Base-by-base conservation (phyloP, 371 early-diverging fungal species). In the Dinochytrium kinnereticum region DNA sequence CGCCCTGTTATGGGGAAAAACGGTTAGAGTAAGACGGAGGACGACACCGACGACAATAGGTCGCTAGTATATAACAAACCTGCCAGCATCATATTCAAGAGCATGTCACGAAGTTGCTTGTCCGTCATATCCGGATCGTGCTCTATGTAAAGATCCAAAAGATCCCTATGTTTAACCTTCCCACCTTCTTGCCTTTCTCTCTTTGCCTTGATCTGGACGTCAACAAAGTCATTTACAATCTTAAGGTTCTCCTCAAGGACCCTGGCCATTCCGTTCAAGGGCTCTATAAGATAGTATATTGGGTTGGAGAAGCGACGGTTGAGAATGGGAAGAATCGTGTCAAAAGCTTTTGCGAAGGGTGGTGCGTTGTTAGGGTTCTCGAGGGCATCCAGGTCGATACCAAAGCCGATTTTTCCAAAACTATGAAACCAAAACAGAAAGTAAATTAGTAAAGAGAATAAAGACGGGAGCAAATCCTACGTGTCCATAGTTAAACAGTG, bases 81-180 rank as follows among this genome's bases (percentile, higher is more conserved):
- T 15, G 69, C 61, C 34, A 74, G 37, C 30, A 69, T 57, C 59
- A 61, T 78, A 77, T 90, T 92, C 55, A 91, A 68, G 3, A 90
- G 79, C 64, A 88, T 82, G 76, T 92, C 91, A 3, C 89, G 80
- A 49, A 92, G 73, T 66, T 88, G 85, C 40, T 82, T 73, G 68
- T 89, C 87, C 33, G 66, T 85, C 26, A 90, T 79, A 1, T 89
- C 90, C 34, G 86, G 80, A 13, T 83, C 84, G 38, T 83, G 81
- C 70, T 83, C 80, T 85, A 91, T 87, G 67, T 91, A 91, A 19
- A 89, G 80, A 26, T 88, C 85, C 65, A 92, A 71, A 17, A 92
- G 68, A 78, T 92, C 91, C n/a, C 59, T 61, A 24, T 55, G 57
- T 30, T 30, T 19, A 26, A 10, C 44, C 38, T 7, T 26, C 66